Evolutionary conservation across 2,329 filamentous ascomycete species (phyloP), one percentile per base, ranked within the genome.

Genomic region (Fusarium coffeatum): DNA sequence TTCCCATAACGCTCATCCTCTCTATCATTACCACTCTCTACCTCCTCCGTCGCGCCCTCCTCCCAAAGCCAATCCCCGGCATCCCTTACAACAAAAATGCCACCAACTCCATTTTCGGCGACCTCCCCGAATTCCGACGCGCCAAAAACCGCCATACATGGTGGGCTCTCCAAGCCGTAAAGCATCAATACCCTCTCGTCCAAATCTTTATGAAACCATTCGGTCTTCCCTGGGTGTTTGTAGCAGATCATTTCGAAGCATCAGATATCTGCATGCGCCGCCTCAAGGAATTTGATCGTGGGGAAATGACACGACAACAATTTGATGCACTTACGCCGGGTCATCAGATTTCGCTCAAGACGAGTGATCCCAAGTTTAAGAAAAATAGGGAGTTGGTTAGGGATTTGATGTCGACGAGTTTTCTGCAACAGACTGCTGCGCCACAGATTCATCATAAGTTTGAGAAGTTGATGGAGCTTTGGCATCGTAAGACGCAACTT

Each of bases 391-490:
- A 72, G 7, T 28, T 72, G 27, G 43, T 72, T 3, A 54, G 70
- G 8, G 70, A 72, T 13, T 43, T 72, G 11, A 72, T 72, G 70
- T 68, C 59, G 0, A 40, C 48, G 5, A 59, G 18, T 2, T 72
- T 72, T 18, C 43, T 72, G 4, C 60, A 72, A 1, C 59, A 72
- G 43, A 73, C 79, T 7, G 75, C 78, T 0, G 78, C 73, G 8
- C 78, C 78, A 0, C 59, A 75, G 20, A 75, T 80, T 1, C 72
- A 80, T 40, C 54, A 70, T 12, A 80, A 77, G 34, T 72, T 73
- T 10, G 57, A 64, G 12, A 59, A 66, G 13, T 66, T 81, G 12
- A 46, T 81, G 12, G 70, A 75, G 12, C 69, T 81, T 11, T 81
- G 79, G 79, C 53, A 54, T 15, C 32, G 71, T 10, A 81, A 81